Evolutionary conservation across 2,329 filamentous ascomycete genomes (phyloP), one percentile per base, ranked within the genome.

Genomic region (Aspergillus intermedius): DNA sequence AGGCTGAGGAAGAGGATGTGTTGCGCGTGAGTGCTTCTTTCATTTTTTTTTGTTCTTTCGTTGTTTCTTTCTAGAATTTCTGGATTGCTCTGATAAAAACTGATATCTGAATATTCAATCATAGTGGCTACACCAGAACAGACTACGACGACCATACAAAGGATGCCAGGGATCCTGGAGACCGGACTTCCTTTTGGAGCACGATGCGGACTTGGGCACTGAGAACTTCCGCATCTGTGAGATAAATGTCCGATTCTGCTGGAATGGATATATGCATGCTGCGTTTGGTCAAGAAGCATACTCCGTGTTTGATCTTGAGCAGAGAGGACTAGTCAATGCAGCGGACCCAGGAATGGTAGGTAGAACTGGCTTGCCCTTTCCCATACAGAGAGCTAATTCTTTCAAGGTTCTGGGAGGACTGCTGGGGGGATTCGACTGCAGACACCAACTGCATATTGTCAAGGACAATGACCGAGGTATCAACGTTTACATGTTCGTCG

Each of bases 1-100:
- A 63, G 39, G 35, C 49, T 1, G 46, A 56, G 3, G 62, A 62
- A 34, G 61, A 63, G 37, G 50, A 54, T 21, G 42, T 63, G 3
- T 37, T 64, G 23, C 50, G 45, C 19, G 60, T 60, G 5, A 42
- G 49, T 39, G 8, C 21, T 22, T 22, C 21, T 22, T 5, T 22
- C 3, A 22, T 22, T 22, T 22, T 21, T 21, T 21, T 22, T 22
- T 22, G 21, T 5, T 5, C 4, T 22, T 22, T 4, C 4, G 21
- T 22, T 22, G 5, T 39, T 10, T 39, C 7, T 17, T 19, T 19
- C 21, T 4, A 22, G 21, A 22, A 3, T 22, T 22, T 5, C 21
- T 30, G 4, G 5, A 9, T n/a, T n/a, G 21, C 40, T 13, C 12
- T 23, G 4, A 23, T 42, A 5, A 7, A 13, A 42, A 21, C 2